A percentile compares a stretch with the other conserved stretches of the same genome.
Conservation (phyloP, 148 eudicot genomes). For the Nepenthes mirabilis region DNA sequence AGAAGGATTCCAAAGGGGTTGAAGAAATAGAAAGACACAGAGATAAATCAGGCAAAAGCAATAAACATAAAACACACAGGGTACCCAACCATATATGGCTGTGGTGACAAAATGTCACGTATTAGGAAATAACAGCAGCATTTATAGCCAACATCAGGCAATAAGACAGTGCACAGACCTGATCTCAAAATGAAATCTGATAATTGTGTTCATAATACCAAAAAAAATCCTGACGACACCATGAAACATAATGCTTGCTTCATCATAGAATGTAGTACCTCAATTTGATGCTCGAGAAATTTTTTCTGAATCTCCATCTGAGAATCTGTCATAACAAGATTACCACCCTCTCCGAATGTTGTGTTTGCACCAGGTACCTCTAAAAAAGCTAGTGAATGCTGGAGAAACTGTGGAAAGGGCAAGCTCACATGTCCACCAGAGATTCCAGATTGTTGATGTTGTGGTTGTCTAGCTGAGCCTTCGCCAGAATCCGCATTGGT, state of each 20-base stretch:
- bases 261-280: conserved; percentile 30
- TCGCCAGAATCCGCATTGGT: conserved; percentile 17
- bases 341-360: conserved; percentile 16
- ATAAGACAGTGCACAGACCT: too few species aligned
- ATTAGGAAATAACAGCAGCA: not conserved
- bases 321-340: conserved; percentile 23
- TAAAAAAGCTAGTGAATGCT: conserved; percentile 20
- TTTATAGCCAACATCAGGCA: too few species aligned
- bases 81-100: too few species aligned
- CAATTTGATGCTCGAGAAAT: conserved; percentile 51
- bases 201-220: too few species aligned
- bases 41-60: too few species aligned
- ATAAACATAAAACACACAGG: too few species aligned
- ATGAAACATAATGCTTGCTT: not conserved
- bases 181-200: too few species aligned
- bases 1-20: too few species aligned
- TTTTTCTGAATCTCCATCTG: conserved; percentile 34
- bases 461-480: conserved; percentile 22
- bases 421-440: conserved; percentile 24
- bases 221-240: too few species aligned
- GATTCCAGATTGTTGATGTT: conserved; percentile 19
- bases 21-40: too few species aligned
- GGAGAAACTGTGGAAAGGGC: conserved; percentile 27
- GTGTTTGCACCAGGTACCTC: conserved; percentile 24
- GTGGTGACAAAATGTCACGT: too few species aligned